These are phyloP conservation scores for Fusarium lateritium DNA, from an alignment of 2,329 filamentous ascomycete genomes.

Conservation along the genomic window DNA sequence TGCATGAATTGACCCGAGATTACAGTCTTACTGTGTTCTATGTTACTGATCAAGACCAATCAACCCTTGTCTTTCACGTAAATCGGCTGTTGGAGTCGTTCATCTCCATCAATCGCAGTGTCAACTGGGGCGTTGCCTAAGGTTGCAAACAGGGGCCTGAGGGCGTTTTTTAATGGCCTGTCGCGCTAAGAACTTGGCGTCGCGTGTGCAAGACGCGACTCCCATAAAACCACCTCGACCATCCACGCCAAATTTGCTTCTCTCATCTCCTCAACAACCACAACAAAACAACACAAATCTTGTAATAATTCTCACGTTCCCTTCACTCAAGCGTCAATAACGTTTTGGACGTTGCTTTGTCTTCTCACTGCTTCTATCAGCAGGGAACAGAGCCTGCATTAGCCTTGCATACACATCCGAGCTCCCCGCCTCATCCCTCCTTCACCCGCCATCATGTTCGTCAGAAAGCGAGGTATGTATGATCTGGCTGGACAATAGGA, in stretches of 20 bases:
- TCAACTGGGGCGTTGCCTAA: conserved; percentile 45
- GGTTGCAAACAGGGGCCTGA: conserved; percentile 44
- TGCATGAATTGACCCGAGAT: conserved; percentile 5
- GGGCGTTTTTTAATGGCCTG: conserved; percentile 50
- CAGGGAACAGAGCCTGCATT: conserved; percentile 46
- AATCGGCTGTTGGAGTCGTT: conserved; percentile 22
- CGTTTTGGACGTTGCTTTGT: conserved; percentile 40
- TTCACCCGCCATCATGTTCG: conserved; percentile 66
- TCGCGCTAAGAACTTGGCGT: conserved; percentile 55
- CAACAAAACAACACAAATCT: conserved; percentile 34
- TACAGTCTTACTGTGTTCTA: neutral
- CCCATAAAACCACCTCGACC: conserved; percentile 56
- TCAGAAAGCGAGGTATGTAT: conserved; percentile 73
- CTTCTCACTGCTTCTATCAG: conserved; percentile 46
- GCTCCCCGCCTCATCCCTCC: conserved; percentile 39
- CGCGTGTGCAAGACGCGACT: conserved; percentile 55
- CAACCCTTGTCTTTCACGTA: conserved; percentile 3
- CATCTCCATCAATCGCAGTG: conserved; percentile 18
- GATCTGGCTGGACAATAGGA: conserved; percentile 2
- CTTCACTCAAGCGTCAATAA: conserved; percentile 32
- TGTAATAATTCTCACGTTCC: conserved; percentile 31
- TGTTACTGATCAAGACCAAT: conserved; percentile 4
- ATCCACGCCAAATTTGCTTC: conserved; percentile 43
- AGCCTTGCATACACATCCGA: conserved; percentile 30
- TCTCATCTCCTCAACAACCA: conserved; percentile 48